Evolutionary conservation across 2,329 filamentous ascomycete genomes (phyloP).

Genomic region (Alternaria incomplexa): DNA sequence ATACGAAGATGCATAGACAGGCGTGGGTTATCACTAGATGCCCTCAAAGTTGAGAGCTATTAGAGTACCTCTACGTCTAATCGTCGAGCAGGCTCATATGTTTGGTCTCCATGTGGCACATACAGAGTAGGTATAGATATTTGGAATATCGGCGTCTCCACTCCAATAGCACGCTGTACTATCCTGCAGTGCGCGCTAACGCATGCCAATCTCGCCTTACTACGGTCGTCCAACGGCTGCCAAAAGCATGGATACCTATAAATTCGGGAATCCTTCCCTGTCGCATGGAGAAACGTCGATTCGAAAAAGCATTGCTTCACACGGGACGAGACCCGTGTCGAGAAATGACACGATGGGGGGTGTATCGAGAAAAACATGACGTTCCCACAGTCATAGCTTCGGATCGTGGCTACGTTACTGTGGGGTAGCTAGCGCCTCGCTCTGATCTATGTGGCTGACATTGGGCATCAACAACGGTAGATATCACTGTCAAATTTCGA

Average conservation of each 20-base stretch:
- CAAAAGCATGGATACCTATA: background rate
- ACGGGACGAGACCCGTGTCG: background rate
- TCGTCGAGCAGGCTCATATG: background rate
- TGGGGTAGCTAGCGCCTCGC: background rate
- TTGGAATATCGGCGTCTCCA: background rate
- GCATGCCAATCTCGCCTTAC: background rate
- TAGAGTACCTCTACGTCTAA: background rate
- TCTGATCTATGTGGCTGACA: background rate
- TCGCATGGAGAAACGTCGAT: background rate
- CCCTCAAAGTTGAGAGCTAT: too few species aligned
- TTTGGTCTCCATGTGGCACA: background rate
- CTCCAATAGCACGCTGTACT: background rate
- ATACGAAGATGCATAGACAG: background rate
- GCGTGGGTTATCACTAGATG: background rate
- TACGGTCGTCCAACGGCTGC: background rate
- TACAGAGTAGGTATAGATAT: background rate
- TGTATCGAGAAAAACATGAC: background rate
- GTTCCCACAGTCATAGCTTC: background rate
- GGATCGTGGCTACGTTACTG: background rate
- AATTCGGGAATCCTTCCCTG: background rate
- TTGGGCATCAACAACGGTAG: background rate
- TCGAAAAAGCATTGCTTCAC: background rate
- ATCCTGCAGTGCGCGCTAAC: background rate
- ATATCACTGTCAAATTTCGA: background rate
- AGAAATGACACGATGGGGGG: background rate